Evolutionary conservation across 2,329 filamentous ascomycete species (phyloP).

Genomic region (Paecilomyces dactylethromorphus): DNA sequence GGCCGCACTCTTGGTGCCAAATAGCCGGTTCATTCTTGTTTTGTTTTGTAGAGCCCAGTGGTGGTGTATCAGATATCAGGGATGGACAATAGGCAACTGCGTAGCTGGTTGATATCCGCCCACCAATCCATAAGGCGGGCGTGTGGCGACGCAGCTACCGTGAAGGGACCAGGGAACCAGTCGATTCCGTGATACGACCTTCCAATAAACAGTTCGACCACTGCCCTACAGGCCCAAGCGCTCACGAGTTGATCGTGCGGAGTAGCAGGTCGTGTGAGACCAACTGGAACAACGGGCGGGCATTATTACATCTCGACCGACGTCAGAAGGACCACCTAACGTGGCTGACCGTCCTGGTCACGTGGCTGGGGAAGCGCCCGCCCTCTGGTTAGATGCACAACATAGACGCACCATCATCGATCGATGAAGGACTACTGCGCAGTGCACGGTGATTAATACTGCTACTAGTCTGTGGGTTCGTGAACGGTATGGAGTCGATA

Average conservation of each 20-base stretch:
- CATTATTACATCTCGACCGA: neutral
- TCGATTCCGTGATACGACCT: neutral
- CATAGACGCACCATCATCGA: neutral
- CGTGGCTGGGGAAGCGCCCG: no score
- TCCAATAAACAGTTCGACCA: neutral
- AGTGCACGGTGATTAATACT: neutral
- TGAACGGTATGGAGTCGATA: neutral
- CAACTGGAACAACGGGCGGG: no score
- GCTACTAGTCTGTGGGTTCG: neutral
- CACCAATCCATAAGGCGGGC: neutral
- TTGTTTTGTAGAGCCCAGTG: neutral
- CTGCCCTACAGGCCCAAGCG: neutral
- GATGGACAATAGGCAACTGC: neutral
- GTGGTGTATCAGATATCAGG: neutral
- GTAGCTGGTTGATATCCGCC: constrained; percentile 1
- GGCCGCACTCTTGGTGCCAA: constrained; percentile 77
- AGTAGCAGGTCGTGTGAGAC: neutral
- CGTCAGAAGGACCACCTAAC: neutral
- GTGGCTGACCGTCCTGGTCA: no score
- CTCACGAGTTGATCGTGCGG: neutral
- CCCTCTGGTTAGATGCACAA: neutral
- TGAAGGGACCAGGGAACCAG: neutral
- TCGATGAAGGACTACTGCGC: neutral
- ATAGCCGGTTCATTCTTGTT: constrained; percentile 82
- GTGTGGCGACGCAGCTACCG: neutral